Evolutionary conservation across 1,284 basidiomycete species (phyloP), one percentile per base, ranked within the genome.

Genomic region (Flammula alnicola): DNA sequence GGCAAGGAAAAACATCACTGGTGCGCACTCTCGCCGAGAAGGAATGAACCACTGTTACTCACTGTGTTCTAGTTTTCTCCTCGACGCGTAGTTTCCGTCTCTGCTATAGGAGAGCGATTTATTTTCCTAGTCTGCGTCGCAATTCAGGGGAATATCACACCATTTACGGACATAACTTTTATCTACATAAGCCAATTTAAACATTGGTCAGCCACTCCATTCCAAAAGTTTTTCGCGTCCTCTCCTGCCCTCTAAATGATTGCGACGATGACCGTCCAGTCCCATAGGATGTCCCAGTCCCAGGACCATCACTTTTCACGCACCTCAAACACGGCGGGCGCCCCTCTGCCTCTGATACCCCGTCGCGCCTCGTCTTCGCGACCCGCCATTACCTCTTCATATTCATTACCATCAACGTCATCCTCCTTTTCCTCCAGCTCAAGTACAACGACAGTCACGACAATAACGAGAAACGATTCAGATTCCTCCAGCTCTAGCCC

Each of bases 271-370:
- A 71, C 73, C 44, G 63, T 72, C 11, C 70, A 72, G 11, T 66
- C 72, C 33, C 64, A 65, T 42, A 63, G 63, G 55, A 67, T 68
- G 63, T 62, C 65, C 23, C 59, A 56, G 43, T 29, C 67, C 16
- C 58, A 70, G 52, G 69, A 75, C 36, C 67, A 69, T 56, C 67
- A 69, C 39, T 67, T 70, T 57, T 68, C 69, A 40, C 71, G 66
- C 62, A 74, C 71, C 52, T 69, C 80, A 35, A 85, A 83, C 65
- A 65, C 70, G 19, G 79, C 84, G 12, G 74, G 78, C 3, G 71
- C 71, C 5, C 76, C 83, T 46, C 75, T 86, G 12, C 82, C 82
- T 11, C 67, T 76, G 37, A 73, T 83, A 35, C 82, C 82, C 27
- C 75, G 81, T 22, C 69, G 81, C 4, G 41, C 50, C 8, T 58